Evolutionary conservation across 2,329 filamentous ascomycete genomes (phyloP).

Genomic region (Fusarium denticulatum): DNA sequence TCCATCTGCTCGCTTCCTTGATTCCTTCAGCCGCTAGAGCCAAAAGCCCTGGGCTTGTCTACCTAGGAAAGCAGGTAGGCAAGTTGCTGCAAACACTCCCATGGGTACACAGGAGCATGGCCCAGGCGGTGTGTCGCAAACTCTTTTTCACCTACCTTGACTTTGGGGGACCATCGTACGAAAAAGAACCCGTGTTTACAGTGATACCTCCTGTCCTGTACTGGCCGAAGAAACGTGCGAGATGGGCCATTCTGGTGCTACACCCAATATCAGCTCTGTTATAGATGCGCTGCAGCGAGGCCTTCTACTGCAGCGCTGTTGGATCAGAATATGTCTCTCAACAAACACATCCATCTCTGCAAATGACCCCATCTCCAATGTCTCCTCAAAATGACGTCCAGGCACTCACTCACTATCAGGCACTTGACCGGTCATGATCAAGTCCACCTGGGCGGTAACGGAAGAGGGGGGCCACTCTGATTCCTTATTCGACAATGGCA

Average conservation of each 20-base stretch:
- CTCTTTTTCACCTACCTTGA: slow-evolving; percentile 13
- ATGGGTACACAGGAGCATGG: slow-evolving; percentile 32
- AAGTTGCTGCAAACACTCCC: slow-evolving; percentile 41
- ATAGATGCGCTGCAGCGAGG: slow-evolving; percentile 18
- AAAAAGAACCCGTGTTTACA: slow-evolving; percentile 33
- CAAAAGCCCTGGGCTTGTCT: slow-evolving; percentile 9
- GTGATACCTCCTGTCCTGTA: slow-evolving; percentile 21
- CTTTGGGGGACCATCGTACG: slow-evolving; percentile 31
- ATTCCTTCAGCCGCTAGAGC: slow-evolving; percentile 34
- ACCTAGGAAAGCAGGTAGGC: not conserved
- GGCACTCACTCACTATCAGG: slow-evolving; percentile 33
- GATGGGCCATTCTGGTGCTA: slow-evolving; percentile 6
- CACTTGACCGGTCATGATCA: slow-evolving; percentile 34
- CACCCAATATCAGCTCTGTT: slow-evolving; percentile 24
- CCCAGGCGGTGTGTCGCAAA: slow-evolving; percentile 40
- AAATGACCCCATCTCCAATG: slow-evolving; percentile 19
- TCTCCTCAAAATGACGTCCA: slow-evolving; percentile 31
- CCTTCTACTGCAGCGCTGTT: slow-evolving; percentile 12
- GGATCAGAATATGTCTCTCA: slow-evolving; percentile 12
- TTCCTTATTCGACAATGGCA: slow-evolving; percentile 50
- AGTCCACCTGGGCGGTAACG: slow-evolving; percentile 35
- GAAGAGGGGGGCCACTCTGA: slow-evolving; percentile 41
- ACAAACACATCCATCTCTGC: slow-evolving; percentile 2
- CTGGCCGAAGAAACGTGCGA: slow-evolving; percentile 36
- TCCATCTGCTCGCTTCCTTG: slow-evolving; percentile 22